phyloP scores from a whole-genome alignment of 179 eudicot species.

The Sideroxylon spinosum region DNA sequence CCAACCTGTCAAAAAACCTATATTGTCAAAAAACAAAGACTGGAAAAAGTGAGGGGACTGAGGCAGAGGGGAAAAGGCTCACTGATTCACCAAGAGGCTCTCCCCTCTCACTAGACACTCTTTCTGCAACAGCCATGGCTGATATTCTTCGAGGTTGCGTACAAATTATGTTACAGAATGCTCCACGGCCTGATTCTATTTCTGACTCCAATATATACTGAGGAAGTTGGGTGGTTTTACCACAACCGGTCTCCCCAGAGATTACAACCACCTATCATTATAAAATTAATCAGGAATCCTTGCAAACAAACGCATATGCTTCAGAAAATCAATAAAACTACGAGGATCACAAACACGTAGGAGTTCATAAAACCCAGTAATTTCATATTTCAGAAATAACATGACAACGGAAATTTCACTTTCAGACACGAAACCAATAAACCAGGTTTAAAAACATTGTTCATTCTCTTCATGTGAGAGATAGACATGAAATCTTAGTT shows the following conservation, averaged over 20 bases:
- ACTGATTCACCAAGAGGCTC: conserved; percentile 99
- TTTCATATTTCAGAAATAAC: neutral
- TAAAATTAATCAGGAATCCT: conserved; percentile 4
- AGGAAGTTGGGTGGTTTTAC: conserved; percentile 99
- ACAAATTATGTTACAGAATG: conserved; percentile 93
- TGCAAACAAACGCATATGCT: neutral
- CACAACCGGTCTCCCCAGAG: conserved; percentile 99
- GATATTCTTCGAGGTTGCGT: conserved; percentile 99
- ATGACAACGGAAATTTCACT: neutral
- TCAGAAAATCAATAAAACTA: too few relatives aligned
- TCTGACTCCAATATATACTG: conserved; percentile 95
- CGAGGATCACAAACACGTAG: conserved; percentile 5
- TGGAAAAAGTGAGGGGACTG: neutral
- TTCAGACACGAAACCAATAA: neutral
- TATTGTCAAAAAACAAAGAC: conserved; percentile 30
- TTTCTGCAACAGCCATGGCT: conserved; percentile 95
- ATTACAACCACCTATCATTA: conserved; percentile 75
- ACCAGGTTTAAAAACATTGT: neutral
- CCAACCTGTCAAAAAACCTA: conserved; percentile 74
- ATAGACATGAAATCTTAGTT: neutral
- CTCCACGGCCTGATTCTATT: conserved; percentile 98
- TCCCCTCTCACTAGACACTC: conserved; percentile 98
- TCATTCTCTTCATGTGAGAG: neutral
- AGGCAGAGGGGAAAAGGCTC: conserved; percentile 29
- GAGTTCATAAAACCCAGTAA: neutral